Evolutionary conservation across 306 rosid genomes (phyloP), one percentile per base, ranked within the genome.

Genomic region (Pterocarpus santalinus): DNA sequence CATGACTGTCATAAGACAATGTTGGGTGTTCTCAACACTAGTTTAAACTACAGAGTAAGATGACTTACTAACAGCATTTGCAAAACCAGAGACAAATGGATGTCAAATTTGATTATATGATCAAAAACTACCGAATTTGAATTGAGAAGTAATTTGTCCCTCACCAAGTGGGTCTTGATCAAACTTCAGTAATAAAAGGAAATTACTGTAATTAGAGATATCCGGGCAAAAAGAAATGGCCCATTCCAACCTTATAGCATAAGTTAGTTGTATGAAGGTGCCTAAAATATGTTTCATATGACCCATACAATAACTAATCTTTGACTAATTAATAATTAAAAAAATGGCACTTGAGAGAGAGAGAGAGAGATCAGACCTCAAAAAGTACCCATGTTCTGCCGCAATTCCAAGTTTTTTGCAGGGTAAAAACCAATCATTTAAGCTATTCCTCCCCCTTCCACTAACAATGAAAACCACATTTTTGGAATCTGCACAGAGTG

Each of bases 381-480:
- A 65, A 82, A 89, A 89, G 75, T 86, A 92, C 60, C 97, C 95
- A 84, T 92, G 95, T 83, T 92, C 93, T 17, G 97, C 97, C 1
- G 97, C 97, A 80, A 90, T 86, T 85, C 97, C 93, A 77, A 92
- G 91, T 52, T 86, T 90, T 85, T 77, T 56, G 80, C 92, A 90
- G 12, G 95, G 88, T 71, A 82, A 49, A 81, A 92, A 92, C 97
- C 97, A 92, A 34, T 87, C 79, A 82, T 83, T 86, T 84, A 92
- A 82, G 90, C 92, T 89, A 52, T 57, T 80, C 84, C 86, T 90
- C 47, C 92, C 95, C 81, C 95, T 86, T 70, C 97, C 97, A 79
- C 95, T 92, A 74, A 92, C 93, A 76, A 92, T 90, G 88, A 92
- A 92, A 86, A 92, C 97, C 47, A 82, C 86, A 78, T 90, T 92